A percentile compares a stretch with the other conserved stretches of the same genome.
These are phyloP conservation scores for Mycena capillaripes DNA, from an alignment of 768 basidiomycete species.

Conservation along the genomic window DNA sequence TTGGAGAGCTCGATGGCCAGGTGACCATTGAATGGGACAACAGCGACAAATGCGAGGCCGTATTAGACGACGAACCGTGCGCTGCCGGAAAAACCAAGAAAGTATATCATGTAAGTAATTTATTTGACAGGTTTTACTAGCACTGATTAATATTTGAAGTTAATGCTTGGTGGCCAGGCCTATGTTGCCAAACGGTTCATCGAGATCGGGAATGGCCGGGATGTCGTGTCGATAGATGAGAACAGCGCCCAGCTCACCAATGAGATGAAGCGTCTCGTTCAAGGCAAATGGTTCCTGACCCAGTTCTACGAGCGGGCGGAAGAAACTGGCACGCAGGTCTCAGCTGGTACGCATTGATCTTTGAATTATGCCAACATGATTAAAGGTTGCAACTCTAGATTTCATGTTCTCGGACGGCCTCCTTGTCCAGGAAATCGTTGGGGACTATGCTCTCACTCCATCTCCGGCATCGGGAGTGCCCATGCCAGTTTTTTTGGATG, in stretches of 20 bases:
- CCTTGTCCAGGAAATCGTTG: slow-evolving; percentile 11
- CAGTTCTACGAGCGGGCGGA: slow-evolving; percentile 7
- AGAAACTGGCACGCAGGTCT: slow-evolving; percentile 6
- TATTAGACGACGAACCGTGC: background rate
- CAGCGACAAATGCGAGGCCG: background rate
- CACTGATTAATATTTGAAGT: background rate
- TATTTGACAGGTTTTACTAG: background rate
- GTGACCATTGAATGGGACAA: background rate
- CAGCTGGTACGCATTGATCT: background rate
- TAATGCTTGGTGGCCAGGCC: background rate
- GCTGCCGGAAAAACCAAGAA: background rate
- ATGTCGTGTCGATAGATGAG: background rate
- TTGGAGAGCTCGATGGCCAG: background rate
- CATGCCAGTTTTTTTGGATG: background rate
- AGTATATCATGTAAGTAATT: background rate
- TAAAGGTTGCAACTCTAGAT: background rate
- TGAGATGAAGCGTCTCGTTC: background rate
- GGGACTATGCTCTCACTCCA: background rate
- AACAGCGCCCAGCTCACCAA: slow-evolving; percentile 4
- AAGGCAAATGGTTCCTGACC: slow-evolving; percentile 19
- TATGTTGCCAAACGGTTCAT: slow-evolving; percentile 10
- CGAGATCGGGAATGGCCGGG: slow-evolving; percentile 1
- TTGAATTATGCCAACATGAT: background rate
- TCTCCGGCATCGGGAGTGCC: slow-evolving; percentile 5
- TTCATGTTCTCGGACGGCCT: slow-evolving; percentile 7